Evolutionary conservation across 331 rosid genomes (phyloP).

Genomic region (Malus hybrid): DNA sequence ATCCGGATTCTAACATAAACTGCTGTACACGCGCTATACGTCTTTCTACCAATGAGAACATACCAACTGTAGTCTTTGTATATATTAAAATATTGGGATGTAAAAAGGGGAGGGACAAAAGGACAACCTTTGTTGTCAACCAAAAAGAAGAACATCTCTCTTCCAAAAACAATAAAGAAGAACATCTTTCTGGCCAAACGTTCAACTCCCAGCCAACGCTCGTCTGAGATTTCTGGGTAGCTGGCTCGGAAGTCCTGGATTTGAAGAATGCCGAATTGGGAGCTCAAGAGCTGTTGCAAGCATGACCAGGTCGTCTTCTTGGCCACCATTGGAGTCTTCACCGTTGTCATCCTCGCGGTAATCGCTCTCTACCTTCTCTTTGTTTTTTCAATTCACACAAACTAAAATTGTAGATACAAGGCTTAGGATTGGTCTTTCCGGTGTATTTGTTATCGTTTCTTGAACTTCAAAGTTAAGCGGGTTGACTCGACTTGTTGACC

Average conservation of each 20-base stretch:
- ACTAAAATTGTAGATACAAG: neutral
- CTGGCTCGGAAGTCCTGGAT: neutral
- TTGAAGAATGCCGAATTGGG: slow-evolving; percentile 68
- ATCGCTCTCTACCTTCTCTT: neutral
- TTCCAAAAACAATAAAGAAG: no score
- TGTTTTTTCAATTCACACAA: neutral
- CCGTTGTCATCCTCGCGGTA: slow-evolving; percentile 75
- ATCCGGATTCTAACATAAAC: no score
- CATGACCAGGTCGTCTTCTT: slow-evolving; percentile 76
- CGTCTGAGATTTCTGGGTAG: neutral
- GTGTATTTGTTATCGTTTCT: neutral
- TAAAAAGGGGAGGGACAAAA: no score
- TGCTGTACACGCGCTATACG: no score
- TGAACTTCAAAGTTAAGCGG: neutral
- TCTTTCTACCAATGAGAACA: no score
- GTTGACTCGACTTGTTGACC: neutral
- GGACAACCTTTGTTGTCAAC: no score
- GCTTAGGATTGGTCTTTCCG: neutral
- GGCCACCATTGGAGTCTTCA: slow-evolving; percentile 50
- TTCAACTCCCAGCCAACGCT: no score
- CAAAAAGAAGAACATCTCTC: no score
- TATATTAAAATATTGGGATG: no score
- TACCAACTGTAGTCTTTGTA: no score
- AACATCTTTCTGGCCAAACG: no score
- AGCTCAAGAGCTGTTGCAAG: slow-evolving; percentile 71